Base-by-base conservation (phyloP, 2,329 filamentous ascomycete genomes). In the Fusarium coffeatum region DNA sequence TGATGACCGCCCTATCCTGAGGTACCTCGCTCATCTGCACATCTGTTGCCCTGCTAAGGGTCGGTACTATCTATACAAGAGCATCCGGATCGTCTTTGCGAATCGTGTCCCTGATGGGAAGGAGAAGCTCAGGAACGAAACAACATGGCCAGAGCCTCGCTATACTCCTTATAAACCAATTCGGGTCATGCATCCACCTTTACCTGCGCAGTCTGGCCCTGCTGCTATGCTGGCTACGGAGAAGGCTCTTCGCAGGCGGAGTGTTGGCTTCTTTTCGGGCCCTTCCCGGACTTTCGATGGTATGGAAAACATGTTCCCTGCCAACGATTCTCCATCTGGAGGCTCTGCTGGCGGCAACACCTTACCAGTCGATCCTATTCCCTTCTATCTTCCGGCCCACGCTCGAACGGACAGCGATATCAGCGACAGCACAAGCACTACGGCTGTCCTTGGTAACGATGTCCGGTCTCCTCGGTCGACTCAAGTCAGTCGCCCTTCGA, bases 61-160 rank as follows among this genome's bases (percentile, higher is more conserved):
- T 8, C 89, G 94, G 15, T 97, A 90, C 78, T 98, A 94, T 74
- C 84, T 99, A 8, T 96, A 98, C 83, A 97, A 96, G 75, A 93
- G 89, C 73, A 92, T 98, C 62, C 90, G 96, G 16, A 93, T 98
- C 37, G 95, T 99, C 5, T 99, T 99, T 78, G 96, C 96, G 56
- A 98, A 98, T 77, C 89, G 96, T 27, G 95, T 98, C 0, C 95
- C 96, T 0, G 96, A 98, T 74, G 95, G 93, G 42, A 97, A 98
- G 77, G 95, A 98, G 80, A 95, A 91, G 76, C 85, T 99, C 41
- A 87, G 91, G 32, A 98, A 97, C 75, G 96, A 99, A 78, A 91
- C 95, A 8, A 94, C 96, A 40, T 86, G 92, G 64, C 95, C 95
- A 0, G 94, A 98, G 72, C 96, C 96, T 22, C 88, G 90, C 22